Evolutionary conservation across 257 asterid genomes (phyloP).

Genomic region (Pogostemon cablin): DNA sequence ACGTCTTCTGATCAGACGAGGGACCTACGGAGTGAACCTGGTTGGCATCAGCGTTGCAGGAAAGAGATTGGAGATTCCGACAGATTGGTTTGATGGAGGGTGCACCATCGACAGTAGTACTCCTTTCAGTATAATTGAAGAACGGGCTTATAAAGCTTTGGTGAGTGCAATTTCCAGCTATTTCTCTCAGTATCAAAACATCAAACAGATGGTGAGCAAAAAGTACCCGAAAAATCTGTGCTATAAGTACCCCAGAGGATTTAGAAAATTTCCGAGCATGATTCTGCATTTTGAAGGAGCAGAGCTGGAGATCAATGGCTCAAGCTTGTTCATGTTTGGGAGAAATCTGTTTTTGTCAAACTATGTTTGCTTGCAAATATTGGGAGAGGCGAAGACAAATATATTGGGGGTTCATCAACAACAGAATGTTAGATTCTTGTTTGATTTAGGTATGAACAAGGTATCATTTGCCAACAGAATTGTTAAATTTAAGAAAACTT

Average conservation of each 20-base stretch:
- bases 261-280: conserved; percentile 11
- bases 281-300: conserved; percentile 26
- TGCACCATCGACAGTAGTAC: too few relatives aligned
- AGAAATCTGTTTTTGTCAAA: background rate
- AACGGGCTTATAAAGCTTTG: background rate
- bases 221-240: background rate
- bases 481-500: background rate
- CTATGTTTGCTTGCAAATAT: background rate
- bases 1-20: too few relatives aligned
- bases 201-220: background rate
- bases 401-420: conserved; percentile 29
- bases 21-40: too few relatives aligned
- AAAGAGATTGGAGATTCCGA: too few relatives aligned
- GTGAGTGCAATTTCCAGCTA: background rate
- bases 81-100: too few relatives aligned
- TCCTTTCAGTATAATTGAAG: too few relatives aligned
- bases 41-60: too few relatives aligned
- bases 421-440: conserved; percentile 16
- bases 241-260: background rate
- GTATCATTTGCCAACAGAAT: background rate
- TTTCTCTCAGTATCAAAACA: background rate
- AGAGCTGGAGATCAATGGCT: background rate
- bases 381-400: background rate
- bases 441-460: background rate
- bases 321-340: background rate